Conservation (phyloP, 768 basidiomycete genomes). For the Favolaschia claudopus region DNA sequence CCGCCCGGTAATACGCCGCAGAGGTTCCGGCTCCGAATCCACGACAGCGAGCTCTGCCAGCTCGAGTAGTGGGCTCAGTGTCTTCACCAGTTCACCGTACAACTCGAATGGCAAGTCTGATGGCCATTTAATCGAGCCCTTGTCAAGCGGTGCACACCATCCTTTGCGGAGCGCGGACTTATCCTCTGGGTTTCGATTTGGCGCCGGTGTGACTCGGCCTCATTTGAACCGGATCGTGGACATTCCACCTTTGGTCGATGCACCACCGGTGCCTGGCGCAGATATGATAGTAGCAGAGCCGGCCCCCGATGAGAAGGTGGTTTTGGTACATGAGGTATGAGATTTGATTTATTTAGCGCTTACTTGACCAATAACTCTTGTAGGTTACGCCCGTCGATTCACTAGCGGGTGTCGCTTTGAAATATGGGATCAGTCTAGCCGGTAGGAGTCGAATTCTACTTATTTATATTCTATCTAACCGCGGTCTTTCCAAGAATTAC, state of each 20-base stretch:
- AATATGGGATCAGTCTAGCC: slow-evolving; percentile 87
- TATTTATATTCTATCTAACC: too few species aligned
- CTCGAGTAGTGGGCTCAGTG: slow-evolving; percentile 26
- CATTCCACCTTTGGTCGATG: slow-evolving; percentile 39
- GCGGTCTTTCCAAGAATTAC: too few species aligned
- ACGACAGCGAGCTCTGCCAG: slow-evolving; percentile 19
- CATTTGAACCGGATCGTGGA: slow-evolving; percentile 48
- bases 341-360: slow-evolving; percentile 1
- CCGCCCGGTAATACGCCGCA: slow-evolving; percentile 14
- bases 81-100: slow-evolving; percentile 19
- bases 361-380: slow-evolving; percentile 6
- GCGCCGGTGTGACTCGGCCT: slow-evolving; percentile 39
- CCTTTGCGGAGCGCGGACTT: slow-evolving; percentile 38
- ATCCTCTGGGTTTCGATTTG: slow-evolving; percentile 27
- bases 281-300: slow-evolving; percentile 24
- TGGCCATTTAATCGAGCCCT: background rate
- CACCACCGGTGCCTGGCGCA: slow-evolving; percentile 29
- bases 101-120: slow-evolving; percentile 19
- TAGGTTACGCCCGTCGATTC: slow-evolving; percentile 82
- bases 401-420: slow-evolving; percentile 85
- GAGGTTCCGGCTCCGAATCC: slow-evolving; percentile 16
- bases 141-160: slow-evolving; percentile 28
- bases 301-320: slow-evolving; percentile 53
- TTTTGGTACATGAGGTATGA: slow-evolving; percentile 67
- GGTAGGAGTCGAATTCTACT: too few species aligned